phyloP scores from a whole-genome alignment of 805 yeast genomes.

The Yamadazyma kitorensis region DNA sequence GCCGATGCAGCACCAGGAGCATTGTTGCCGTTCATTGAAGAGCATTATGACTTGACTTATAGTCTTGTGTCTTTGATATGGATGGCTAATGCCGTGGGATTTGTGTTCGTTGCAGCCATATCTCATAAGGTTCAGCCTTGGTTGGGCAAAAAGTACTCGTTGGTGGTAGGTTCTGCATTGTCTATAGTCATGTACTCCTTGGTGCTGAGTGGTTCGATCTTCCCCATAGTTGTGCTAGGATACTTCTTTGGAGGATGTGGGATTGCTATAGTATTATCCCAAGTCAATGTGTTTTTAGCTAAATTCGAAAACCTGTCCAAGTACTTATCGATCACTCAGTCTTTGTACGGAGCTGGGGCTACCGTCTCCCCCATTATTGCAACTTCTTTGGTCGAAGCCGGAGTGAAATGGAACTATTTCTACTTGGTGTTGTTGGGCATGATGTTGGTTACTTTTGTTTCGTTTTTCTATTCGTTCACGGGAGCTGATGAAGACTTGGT shows the following conservation, averaged over 20 bases:
- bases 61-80: constrained; percentile 55
- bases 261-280: constrained; percentile 46
- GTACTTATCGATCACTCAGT: constrained; percentile 62
- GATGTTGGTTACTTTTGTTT: constrained; percentile 28
- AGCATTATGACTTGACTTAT: constrained; percentile 45
- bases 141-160: constrained; percentile 39
- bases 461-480: constrained; percentile 43
- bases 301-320: constrained; percentile 52
- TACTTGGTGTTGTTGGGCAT: constrained; percentile 46
- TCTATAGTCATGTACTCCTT: constrained; percentile 42
- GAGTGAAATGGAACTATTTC: constrained; percentile 51
- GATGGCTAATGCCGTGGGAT: constrained; percentile 57
- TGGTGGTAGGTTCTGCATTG: constrained; percentile 34
- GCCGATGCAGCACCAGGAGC: constrained; percentile 62
- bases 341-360: constrained; percentile 70
- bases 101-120: constrained; percentile 44
- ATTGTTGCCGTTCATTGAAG: constrained; percentile 53
- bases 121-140: constrained; percentile 42
- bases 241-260: constrained; percentile 60
- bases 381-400: constrained; percentile 49
- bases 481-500: constrained; percentile 46
- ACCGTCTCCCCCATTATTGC: constrained; percentile 66
- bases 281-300: constrained; percentile 50
- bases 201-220: constrained; percentile 45
- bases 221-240: constrained; percentile 47